Evolutionary conservation across 106 monocot genomes (phyloP), one percentile per base, ranked within the genome.

Genomic region (Allium sativum): DNA sequence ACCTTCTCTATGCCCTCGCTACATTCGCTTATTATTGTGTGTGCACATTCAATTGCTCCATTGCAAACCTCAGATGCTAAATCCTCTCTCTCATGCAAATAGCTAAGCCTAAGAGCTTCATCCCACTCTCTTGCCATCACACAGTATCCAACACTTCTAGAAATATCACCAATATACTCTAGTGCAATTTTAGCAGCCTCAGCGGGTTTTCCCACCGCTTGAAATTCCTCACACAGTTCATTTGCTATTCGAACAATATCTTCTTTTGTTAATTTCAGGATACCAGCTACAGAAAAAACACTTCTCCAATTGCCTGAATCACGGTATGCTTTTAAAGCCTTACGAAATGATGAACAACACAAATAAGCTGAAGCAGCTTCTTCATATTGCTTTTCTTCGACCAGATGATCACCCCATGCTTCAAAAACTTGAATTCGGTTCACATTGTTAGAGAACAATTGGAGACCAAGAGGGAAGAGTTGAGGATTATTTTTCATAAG

Each of bases 201-300:
- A 53, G 69, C 77, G 14, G 98, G 72, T 65, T 92, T 92, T 22
- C 98, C 98, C 48, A 98, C 69, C 54, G 82, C 80, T 53, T 85
- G 92, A 53, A 98, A 82, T 73, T 98, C 98, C 58, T 98, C 98
- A 55, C 92, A 88, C 9, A 98, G 78, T 44, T 98, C 91, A 58
- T 53, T 74, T 44, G 98, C 98, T 53, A 88, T 71, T 53, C 72
- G 78, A 51, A 84, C 45, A 31, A 85, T 53, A 40, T 88, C 78
- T 22, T 45, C 67, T 20, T 81, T 78, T 45, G 50, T 58, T 42
- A 80, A 54, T 55, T 73, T 67, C 11, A 98, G 66, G 40, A 88
- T 59, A 13, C 84, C 80, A 22, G 88, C 76, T 42, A 88, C 82
- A 45, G 80, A 83, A 57, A 98, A 72, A 19, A 85, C 69, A 60